Evolutionary conservation across 176 grass and related monocot genomes (phyloP).

Genomic region (Puccinellia tenuiflora): DNA sequence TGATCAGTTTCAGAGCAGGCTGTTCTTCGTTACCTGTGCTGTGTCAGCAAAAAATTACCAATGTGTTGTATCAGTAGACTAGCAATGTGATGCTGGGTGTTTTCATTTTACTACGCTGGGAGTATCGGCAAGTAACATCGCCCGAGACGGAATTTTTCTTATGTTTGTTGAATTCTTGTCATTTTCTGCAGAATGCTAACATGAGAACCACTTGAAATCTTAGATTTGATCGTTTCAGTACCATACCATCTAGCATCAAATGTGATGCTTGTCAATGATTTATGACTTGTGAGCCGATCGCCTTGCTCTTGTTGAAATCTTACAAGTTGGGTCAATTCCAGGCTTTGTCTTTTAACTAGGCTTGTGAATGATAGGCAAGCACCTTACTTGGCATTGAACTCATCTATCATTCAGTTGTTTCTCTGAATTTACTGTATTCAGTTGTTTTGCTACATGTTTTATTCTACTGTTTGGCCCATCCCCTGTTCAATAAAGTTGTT

Average conservation of each 20-base stretch:
- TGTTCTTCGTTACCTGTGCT: background rate
- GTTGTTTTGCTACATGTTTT: background rate
- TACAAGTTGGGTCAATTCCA: background rate
- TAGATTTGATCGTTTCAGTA: background rate
- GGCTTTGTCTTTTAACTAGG: background rate
- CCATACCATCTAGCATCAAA: background rate
- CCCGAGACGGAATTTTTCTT: background rate
- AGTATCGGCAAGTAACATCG: background rate
- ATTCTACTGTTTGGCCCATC: background rate
- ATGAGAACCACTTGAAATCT: background rate
- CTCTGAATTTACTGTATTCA: background rate
- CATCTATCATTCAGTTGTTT: background rate
- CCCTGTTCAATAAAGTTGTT: background rate
- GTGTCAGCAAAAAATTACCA: background rate
- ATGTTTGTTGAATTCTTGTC: background rate
- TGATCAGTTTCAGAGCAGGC: background rate
- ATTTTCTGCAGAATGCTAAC: background rate
- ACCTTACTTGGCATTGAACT: background rate
- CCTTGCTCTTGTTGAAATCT: background rate
- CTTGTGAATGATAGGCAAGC: background rate
- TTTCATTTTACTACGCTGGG: background rate
- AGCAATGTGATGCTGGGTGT: background rate
- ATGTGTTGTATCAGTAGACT: background rate
- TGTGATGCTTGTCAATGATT: background rate
- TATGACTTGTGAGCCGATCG: background rate